Percentiles rank a stretch among this genome's conserved stretches.
These are phyloP conservation scores for Stephania cephalantha DNA, from an alignment of 164 flowering plant genomes.

Conservation along the genomic window DNA sequence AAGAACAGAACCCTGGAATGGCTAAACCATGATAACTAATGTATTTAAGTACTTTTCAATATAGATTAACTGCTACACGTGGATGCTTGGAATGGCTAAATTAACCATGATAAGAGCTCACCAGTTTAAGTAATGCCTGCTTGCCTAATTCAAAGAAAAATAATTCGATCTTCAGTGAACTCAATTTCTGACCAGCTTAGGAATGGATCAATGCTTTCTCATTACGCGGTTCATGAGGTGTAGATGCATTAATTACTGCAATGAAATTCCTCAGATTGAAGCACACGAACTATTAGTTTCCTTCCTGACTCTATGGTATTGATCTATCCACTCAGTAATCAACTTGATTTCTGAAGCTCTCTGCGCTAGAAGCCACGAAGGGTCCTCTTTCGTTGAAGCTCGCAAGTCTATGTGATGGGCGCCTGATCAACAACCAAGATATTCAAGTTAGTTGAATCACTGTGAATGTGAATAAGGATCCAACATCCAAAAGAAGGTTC, in stretches of 20 bases:
- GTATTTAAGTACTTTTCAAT: no score
- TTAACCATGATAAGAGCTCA: no score
- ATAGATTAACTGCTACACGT: no score
- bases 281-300: background rate
- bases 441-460: background rate
- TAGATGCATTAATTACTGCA: no score
- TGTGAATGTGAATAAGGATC: background rate
- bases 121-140: no score
- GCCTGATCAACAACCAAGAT: constrained; percentile 36
- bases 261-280: background rate
- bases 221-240: background rate
- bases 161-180: no score
- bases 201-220: no score
- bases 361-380: constrained; percentile 74
- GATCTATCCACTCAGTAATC: constrained; percentile 59
- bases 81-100: no score
- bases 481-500: background rate
- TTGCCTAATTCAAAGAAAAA: no score
- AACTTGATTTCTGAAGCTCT: constrained; percentile 51
- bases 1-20: no score
- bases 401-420: constrained; percentile 93
- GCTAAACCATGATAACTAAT: no score
- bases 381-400: constrained; percentile 58
- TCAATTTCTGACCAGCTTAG: no score
- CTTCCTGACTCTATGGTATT: constrained; percentile 28